Percentiles rank a stretch among this genome's conserved stretches.
These are phyloP conservation scores for Pythium rhizo-oryzae DNA, from an alignment of 352 stramenopile genomes.

Conservation along the genomic window DNA sequence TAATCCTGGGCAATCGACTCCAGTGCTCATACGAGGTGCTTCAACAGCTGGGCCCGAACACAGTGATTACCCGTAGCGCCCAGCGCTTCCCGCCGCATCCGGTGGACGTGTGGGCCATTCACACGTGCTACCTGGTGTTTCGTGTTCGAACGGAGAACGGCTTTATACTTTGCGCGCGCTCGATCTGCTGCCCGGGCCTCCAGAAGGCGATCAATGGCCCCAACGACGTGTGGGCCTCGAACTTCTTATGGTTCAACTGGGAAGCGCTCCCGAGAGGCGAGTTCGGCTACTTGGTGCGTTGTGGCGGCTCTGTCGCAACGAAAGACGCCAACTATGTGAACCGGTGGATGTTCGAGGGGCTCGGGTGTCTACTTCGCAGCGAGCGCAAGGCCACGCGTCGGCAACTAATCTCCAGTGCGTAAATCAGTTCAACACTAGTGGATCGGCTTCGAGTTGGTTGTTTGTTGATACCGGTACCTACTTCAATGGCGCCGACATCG, in stretches of 20 bases:
- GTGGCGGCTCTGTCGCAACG: no score
- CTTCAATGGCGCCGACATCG: no score
- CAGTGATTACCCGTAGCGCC: background rate
- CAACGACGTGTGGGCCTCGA: constrained; percentile 6
- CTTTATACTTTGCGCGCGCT: background rate
- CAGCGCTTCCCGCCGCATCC: constrained; percentile 5
- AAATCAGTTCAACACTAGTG: no score
- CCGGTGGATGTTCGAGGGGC: background rate
- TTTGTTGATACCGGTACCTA: no score
- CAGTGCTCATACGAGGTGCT: background rate
- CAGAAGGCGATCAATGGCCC: background rate
- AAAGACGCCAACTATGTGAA: background rate
- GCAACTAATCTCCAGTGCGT: no score
- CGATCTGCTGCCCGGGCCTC: background rate
- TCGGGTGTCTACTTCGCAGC: no score
- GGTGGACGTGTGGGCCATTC: background rate
- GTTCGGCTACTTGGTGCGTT: no score
- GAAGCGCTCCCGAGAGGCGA: background rate
- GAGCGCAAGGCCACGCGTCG: no score
- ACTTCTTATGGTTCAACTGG: constrained; percentile 15
- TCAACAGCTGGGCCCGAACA: background rate
- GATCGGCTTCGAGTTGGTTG: no score
- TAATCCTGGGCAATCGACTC: background rate
- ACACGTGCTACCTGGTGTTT: background rate
- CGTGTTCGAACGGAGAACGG: constrained; percentile 8